Evolutionary conservation across 805 yeast genomes (phyloP).

Genomic region (Cyberlindnera americana): DNA sequence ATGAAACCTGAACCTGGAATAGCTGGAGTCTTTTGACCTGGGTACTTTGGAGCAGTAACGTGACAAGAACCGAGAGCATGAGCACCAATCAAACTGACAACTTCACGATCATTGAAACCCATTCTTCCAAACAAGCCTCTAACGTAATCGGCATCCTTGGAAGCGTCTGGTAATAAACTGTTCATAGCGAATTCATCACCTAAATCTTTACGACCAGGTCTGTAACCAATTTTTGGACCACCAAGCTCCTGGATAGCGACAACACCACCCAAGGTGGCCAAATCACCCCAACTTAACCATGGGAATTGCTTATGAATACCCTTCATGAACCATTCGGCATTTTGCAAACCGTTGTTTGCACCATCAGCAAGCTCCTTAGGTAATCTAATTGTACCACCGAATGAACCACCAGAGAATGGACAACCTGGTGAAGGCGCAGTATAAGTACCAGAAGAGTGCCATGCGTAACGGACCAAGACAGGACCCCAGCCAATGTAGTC

Average conservation of each 20-base stretch:
- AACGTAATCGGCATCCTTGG: slow-evolving; percentile 61
- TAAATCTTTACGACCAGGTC: slow-evolving; percentile 72
- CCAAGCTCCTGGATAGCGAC: slow-evolving; percentile 74
- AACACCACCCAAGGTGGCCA: slow-evolving; percentile 77
- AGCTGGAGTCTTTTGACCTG: slow-evolving; percentile 18
- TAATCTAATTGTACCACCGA: slow-evolving; percentile 65
- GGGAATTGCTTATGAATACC: slow-evolving; percentile 55
- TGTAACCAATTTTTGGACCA: slow-evolving; percentile 79
- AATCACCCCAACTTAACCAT: slow-evolving; percentile 76
- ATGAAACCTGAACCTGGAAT: slow-evolving; percentile 67
- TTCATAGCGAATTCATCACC: slow-evolving; percentile 50
- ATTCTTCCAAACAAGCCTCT: slow-evolving; percentile 59
- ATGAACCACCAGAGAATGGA: slow-evolving; percentile 54
- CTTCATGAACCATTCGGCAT: slow-evolving; percentile 50
- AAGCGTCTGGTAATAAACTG: slow-evolving; percentile 74
- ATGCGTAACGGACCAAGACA: slow-evolving; percentile 70
- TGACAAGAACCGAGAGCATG: slow-evolving; percentile 80
- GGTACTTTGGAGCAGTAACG: slow-evolving; percentile 33
- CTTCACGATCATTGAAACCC: slow-evolving; percentile 68
- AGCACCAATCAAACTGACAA: slow-evolving; percentile 72
- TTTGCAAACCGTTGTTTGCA: slow-evolving; percentile 49
- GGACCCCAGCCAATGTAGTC: slow-evolving; percentile 74
- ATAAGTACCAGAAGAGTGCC: slow-evolving; percentile 87
- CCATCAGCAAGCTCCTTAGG: slow-evolving; percentile 50
- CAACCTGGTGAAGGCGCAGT: slow-evolving; percentile 46